A percentile compares a stretch with the other conserved stretches of the same genome.
Conservation (phyloP, 371 early-diverging fungal genomes). For the Mortierella sp. region DNA sequence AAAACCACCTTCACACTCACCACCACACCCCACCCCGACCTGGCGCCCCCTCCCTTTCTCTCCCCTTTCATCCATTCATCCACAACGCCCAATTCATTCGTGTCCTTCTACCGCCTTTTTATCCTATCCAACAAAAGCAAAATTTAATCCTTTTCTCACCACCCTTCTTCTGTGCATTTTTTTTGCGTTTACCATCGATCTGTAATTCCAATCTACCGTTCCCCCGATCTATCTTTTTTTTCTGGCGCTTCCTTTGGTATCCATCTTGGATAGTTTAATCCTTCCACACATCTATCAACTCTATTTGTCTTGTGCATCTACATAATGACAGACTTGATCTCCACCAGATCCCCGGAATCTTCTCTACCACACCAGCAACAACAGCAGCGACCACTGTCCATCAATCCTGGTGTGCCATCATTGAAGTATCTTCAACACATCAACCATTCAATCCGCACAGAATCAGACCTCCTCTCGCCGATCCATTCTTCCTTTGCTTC, state of each 20-base stretch:
- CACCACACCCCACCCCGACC: not conserved
- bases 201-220: not conserved
- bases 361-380: conserved; percentile 18
- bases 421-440: not conserved
- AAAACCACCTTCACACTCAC: not conserved
- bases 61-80: not conserved
- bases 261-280: not conserved
- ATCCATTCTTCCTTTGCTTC: not conserved
- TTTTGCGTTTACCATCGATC: conserved; percentile 1
- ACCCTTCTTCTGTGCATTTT: not conserved
- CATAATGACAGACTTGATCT: conserved; percentile 11
- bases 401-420: not conserved
- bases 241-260: not conserved
- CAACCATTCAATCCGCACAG: not conserved
- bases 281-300: not conserved
- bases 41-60: not conserved
- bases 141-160: not conserved
- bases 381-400: not conserved
- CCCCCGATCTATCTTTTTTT: not conserved
- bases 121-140: too few species aligned
- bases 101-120: not conserved
- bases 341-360: conserved; percentile 8
- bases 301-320: not conserved
- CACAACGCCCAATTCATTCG: not conserved
- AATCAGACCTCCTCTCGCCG: not conserved